Evolutionary conservation across 1,139 yeast genomes (phyloP), one percentile per base, ranked within the genome.

Genomic region (Blastobotrys arbuscula): DNA sequence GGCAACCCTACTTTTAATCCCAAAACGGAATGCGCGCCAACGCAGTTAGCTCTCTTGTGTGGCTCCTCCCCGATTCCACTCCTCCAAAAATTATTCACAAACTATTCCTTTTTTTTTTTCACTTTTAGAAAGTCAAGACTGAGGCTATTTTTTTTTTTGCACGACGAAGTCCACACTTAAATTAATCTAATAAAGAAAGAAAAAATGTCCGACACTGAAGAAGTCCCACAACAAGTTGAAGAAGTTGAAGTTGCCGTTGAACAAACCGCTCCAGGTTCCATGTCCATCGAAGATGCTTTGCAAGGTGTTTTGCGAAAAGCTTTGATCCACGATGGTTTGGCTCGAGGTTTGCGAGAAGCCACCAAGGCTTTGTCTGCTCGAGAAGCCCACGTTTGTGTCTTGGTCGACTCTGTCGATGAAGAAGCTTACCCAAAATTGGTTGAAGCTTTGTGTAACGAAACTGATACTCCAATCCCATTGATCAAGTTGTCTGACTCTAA

Each of bases 261-360:
- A 73, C 59, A 71, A 56, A 83, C 82, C 70, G 75, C 81, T 63
- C 73, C 86, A 66, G 87, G 88, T 59, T 83, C 92, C 70, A 84
- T 92, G 79, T 81, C 97, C 74, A 84, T 92, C 67, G 98, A 94
- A 81, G 98, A 94, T 74, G 96, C 97, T 72, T 82, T 92, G 75
- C 88, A 90, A 81, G 95, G 89, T 72, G 98, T 92, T 72, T 84
- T 92, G 73, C 90, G 96, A 85, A 89, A 94, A 74, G 84, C 99
- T 65, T 84, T 94, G 74, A 88, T 90, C 72, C 95, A 89, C 82
- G 97, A 92, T 75, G 98, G 98, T 78, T 88, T 92, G 77, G 98
- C 97, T 75, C 92, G 99, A 82, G 99, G 99, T 82, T 85, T 92
- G 75, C 92, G 97, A 83, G 98, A 92, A 82, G 95, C 97, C 65